A percentile compares a stretch with the other conserved stretches of the same genome.
phyloP scores from a whole-genome alignment of 768 basidiomycete species.

The Psilocybe cyanescens region DNA sequence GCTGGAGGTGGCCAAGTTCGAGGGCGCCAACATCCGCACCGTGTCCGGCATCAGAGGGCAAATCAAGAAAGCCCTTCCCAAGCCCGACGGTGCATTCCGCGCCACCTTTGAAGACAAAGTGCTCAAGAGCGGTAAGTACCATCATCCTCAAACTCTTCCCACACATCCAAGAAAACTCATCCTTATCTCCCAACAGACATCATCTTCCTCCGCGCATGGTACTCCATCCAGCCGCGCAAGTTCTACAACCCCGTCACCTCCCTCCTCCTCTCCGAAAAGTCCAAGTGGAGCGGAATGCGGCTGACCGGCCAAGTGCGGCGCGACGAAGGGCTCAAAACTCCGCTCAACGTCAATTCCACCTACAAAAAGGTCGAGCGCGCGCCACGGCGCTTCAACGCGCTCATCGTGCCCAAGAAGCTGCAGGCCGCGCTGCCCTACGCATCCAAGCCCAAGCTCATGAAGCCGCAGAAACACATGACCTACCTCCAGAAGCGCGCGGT shows the following conservation, averaged over 20 bases:
- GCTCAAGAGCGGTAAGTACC: slow-evolving; percentile 84
- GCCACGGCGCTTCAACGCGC: slow-evolving; percentile 86
- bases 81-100: slow-evolving; percentile 93
- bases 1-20: slow-evolving; percentile 97
- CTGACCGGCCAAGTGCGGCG: slow-evolving; percentile 90
- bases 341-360: slow-evolving; percentile 78
- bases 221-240: slow-evolving; percentile 91
- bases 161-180: neutral
- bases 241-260: slow-evolving; percentile 98
- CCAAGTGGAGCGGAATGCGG: slow-evolving; percentile 92
- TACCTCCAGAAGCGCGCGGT: slow-evolving; percentile 96
- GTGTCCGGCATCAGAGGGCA: slow-evolving; percentile 97
- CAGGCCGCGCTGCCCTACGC: slow-evolving; percentile 91
- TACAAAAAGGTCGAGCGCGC: slow-evolving; percentile 85
- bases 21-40: slow-evolving; percentile 95
- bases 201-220: slow-evolving; percentile 96
- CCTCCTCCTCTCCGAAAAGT: slow-evolving; percentile 81
- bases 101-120: slow-evolving; percentile 99
- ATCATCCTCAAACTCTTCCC: neutral
- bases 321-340: slow-evolving; percentile 86
- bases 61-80: slow-evolving; percentile 94
- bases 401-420: slow-evolving; percentile 88
- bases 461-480: slow-evolving; percentile 72
- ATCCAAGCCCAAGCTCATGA: slow-evolving; percentile 87
- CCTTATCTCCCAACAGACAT: slow-evolving; percentile 61